A percentile compares a stretch with the other conserved stretches of the same genome.
Evolutionary conservation across 2,329 filamentous ascomycete genomes (phyloP).

Genomic region (Aspergillus chevalieri): DNA sequence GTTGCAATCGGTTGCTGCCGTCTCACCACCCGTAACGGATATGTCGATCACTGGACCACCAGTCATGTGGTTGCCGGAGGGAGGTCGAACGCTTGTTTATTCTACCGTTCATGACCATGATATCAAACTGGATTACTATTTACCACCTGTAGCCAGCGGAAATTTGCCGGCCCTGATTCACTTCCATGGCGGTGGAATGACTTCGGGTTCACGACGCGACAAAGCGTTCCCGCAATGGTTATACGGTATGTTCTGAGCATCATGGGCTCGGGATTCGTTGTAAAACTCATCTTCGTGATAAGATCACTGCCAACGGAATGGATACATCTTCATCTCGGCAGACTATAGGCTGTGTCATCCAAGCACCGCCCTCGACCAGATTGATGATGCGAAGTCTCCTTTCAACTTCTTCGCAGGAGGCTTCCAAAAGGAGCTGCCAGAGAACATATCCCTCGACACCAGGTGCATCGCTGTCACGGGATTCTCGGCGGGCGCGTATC

Average conservation of each 20-base stretch:
- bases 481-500: constrained; percentile 17
- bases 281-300: background rate
- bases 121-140: constrained; percentile 16
- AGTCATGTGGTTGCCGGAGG: too few species aligned
- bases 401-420: constrained; percentile 9
- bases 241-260: constrained; percentile 6
- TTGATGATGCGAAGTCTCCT: constrained; percentile 13
- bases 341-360: constrained; percentile 19
- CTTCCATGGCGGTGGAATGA: constrained; percentile 20
- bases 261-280: background rate
- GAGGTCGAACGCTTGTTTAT: constrained; percentile 10
- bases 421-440: constrained; percentile 7
- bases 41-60: too few species aligned
- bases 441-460: constrained; percentile 7
- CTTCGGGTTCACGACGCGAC: constrained; percentile 13
- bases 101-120: constrained; percentile 12
- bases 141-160: constrained; percentile 5
- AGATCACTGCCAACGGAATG: constrained; percentile 14
- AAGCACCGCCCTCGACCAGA: constrained; percentile 13
- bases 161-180: constrained; percentile 14
- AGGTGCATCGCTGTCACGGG: constrained; percentile 14
- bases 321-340: constrained; percentile 17
- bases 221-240: constrained; percentile 10
- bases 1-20: too few species aligned
- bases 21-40: too few species aligned